Evolutionary conservation across 257 asterid genomes (phyloP).

Genomic region (Solanum gracilifrons): DNA sequence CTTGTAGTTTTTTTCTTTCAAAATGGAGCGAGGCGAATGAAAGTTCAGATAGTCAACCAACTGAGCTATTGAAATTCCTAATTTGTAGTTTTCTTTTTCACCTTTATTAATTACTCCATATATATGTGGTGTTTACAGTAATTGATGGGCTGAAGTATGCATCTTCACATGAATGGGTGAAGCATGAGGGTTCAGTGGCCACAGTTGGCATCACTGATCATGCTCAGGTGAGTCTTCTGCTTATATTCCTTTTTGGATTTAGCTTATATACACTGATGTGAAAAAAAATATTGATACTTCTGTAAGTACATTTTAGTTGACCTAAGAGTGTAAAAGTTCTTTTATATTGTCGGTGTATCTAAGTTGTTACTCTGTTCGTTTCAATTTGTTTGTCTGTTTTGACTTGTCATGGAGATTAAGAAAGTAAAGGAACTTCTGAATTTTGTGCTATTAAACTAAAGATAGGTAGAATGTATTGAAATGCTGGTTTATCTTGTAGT

Average conservation of each 20-base stretch:
- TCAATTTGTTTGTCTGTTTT: not conserved
- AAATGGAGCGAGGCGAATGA: too few species aligned
- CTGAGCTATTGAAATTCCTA: not conserved
- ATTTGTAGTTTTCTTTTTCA: not conserved
- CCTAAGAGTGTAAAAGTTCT: not conserved
- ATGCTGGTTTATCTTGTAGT: not conserved
- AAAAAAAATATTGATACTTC: not conserved
- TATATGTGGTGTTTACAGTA: slow-evolving; percentile 26
- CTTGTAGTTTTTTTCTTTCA: too few species aligned
- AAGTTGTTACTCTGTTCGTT: not conserved
- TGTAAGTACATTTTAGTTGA: not conserved
- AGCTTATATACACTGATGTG: not conserved
- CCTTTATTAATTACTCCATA: not conserved
- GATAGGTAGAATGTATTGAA: not conserved
- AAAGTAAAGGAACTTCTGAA: not conserved
- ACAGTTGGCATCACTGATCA: slow-evolving; percentile 86
- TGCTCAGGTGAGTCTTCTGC: slow-evolving; percentile 54
- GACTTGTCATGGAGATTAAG: not conserved
- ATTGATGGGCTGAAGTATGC: slow-evolving; percentile 74
- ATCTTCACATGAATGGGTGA: slow-evolving; percentile 89
- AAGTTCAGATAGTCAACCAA: too few species aligned
- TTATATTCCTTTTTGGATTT: not conserved
- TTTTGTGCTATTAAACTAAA: not conserved
- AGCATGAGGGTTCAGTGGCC: slow-evolving; percentile 75
- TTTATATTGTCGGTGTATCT: not conserved